Evolutionary conservation across 2,329 filamentous ascomycete species (phyloP).

Genomic region (Diatrype stigma): DNA sequence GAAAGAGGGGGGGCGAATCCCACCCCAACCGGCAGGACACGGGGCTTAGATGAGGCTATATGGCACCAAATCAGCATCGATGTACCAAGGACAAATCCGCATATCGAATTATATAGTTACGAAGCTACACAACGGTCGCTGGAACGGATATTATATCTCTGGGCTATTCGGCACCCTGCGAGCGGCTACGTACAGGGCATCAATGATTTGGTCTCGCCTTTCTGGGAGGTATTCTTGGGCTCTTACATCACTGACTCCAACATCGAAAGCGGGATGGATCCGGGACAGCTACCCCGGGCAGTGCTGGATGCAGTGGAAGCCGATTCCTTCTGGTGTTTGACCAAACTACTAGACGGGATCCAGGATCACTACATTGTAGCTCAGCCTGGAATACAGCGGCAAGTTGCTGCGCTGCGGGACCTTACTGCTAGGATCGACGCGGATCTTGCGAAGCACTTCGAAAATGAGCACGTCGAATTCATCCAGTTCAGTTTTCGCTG

Average conservation of each 20-base stretch:
- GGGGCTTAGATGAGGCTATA: conserved; percentile 88
- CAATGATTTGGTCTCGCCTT: conserved; percentile 95
- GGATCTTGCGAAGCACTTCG: conserved; percentile 79
- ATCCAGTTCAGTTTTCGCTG: conserved; percentile 99
- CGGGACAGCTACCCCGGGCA: conserved; percentile 82
- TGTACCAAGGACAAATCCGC: conserved; percentile 91
- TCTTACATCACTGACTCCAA: conserved; percentile 93
- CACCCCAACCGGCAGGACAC: conserved; percentile 40
- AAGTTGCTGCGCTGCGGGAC: conserved; percentile 84
- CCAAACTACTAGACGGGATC: conserved; percentile 96
- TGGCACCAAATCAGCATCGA: conserved; percentile 99
- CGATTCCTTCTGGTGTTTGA: conserved; percentile 97
- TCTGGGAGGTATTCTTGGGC: conserved; percentile 95
- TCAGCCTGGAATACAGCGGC: conserved; percentile 92
- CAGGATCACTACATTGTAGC: conserved; percentile 99
- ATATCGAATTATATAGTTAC: conserved; percentile 91
- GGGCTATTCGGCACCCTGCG: conserved; percentile 95
- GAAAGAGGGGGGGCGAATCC: conserved; percentile 55
- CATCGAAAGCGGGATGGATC: conserved; percentile 93
- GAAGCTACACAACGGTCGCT: conserved; percentile 93
- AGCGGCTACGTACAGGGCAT: conserved; percentile 98
- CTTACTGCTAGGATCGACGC: conserved; percentile 87
- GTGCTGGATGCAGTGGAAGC: conserved; percentile 96
- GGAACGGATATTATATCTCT: conserved; percentile 92
- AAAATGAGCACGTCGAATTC: conserved; percentile 90